A percentile compares a stretch with the other conserved stretches of the same genome.
These are phyloP conservation scores for Simmondsia chinensis DNA, from an alignment of 148 eudicot species.

Conservation along the genomic window DNA sequence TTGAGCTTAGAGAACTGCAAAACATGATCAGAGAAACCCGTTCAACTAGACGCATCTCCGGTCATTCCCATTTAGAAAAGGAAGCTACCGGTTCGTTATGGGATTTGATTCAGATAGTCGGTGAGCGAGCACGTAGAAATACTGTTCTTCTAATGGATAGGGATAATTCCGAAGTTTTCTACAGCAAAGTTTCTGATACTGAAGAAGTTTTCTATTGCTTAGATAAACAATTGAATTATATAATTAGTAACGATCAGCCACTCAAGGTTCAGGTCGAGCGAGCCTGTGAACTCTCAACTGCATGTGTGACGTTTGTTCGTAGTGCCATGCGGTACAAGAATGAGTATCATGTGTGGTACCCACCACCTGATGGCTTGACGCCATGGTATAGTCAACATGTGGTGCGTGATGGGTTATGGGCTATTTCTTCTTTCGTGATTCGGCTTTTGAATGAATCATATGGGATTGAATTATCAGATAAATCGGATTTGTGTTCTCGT, in stretches of 20 bases:
- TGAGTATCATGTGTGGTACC: slow-evolving; percentile 94
- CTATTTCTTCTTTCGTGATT: slow-evolving; percentile 69
- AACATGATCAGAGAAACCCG: slow-evolving; percentile 55
- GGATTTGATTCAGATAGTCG: slow-evolving; percentile 91
- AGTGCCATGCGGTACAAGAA: slow-evolving; percentile 56
- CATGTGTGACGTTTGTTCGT: slow-evolving; percentile 54
- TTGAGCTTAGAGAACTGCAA: slow-evolving; percentile 78
- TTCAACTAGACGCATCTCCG: slow-evolving; percentile 29
- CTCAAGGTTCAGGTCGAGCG: slow-evolving; percentile 53
- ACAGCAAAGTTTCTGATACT: slow-evolving; percentile 85
- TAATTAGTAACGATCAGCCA: slow-evolving; percentile 55
- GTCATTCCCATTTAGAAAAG: slow-evolving; percentile 29
- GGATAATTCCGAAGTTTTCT: slow-evolving; percentile 94
- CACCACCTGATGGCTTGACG: slow-evolving; percentile 78
- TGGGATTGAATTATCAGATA: slow-evolving; percentile 44
- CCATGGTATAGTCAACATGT: slow-evolving; percentile 75
- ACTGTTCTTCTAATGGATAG: slow-evolving; percentile 96
- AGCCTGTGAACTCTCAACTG: slow-evolving; percentile 79
- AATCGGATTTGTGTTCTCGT: slow-evolving; percentile 53
- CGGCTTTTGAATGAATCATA: slow-evolving; percentile 45
- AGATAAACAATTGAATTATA: slow-evolving; percentile 49
- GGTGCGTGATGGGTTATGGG: slow-evolving; percentile 84
- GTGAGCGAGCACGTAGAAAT: slow-evolving; percentile 82
- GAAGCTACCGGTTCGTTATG: slow-evolving; percentile 74
- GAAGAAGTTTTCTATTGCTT: slow-evolving; percentile 79